Conservation (phyloP, 2,329 filamentous ascomycete species). For the Coniochaeta sp. region DNA sequence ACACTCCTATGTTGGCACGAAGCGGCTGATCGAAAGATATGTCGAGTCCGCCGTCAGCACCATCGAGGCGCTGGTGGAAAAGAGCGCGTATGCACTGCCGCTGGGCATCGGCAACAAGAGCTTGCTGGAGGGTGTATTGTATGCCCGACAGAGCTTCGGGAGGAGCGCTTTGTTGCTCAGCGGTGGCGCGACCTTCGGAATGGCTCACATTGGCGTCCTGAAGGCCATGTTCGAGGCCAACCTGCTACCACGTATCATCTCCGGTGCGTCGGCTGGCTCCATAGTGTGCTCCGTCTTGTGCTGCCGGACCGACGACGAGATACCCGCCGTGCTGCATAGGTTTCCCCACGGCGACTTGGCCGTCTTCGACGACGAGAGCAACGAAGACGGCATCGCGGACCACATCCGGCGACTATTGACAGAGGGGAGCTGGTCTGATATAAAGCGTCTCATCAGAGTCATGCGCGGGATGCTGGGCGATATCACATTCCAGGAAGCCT, state of each 20-base stretch:
- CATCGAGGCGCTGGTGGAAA: constrained; percentile 63
- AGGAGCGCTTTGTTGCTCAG: constrained; percentile 76
- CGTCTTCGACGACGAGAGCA: constrained; percentile 63
- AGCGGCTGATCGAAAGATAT: constrained; percentile 78
- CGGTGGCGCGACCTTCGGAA: constrained; percentile 82
- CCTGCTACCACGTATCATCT: constrained; percentile 78
- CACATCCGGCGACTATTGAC: constrained; percentile 70
- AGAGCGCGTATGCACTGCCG: constrained; percentile 39
- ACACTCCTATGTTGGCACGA: constrained; percentile 80
- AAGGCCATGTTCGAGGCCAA: constrained; percentile 71
- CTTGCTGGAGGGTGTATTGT: constrained; percentile 61
- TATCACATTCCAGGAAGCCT: constrained; percentile 91
- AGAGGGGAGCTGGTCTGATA: constrained; percentile 80
- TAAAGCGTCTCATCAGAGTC: constrained; percentile 70
- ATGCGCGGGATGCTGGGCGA: constrained; percentile 79
- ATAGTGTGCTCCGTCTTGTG: constrained; percentile 80
- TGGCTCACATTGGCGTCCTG: constrained; percentile 85
- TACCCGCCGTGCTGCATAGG: constrained; percentile 59
- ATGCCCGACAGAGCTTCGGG: constrained; percentile 74
- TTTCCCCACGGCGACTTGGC: constrained; percentile 76
- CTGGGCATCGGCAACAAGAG: constrained; percentile 52
- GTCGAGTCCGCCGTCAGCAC: constrained; percentile 73
- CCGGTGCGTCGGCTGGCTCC: constrained; percentile 79
- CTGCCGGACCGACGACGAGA: constrained; percentile 69
- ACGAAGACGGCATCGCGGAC: constrained; percentile 55